These are phyloP conservation scores for Ceratobasidium sp. DNA, from an alignment of 1,284 basidiomycete species.

Conservation along the genomic window DNA sequence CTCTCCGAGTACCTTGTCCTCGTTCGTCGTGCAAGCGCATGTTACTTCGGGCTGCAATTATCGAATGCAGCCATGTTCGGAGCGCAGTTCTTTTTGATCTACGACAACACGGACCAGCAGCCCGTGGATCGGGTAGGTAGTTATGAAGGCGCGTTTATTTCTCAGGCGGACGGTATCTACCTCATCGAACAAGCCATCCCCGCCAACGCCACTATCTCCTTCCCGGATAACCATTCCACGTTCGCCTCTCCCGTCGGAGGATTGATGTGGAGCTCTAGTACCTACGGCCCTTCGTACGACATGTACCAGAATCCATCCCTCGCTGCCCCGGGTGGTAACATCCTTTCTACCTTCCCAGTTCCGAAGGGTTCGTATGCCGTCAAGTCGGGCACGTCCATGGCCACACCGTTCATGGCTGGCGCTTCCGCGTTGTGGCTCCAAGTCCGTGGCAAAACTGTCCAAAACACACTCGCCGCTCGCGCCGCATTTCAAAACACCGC, in stretches of 20 bases:
- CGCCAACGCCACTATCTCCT: neutral
- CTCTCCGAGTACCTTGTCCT: slow-evolving; percentile 64
- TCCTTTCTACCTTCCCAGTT: slow-evolving; percentile 68
- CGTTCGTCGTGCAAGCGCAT: slow-evolving; percentile 64
- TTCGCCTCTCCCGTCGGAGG: slow-evolving; percentile 63
- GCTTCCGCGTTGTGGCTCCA: slow-evolving; percentile 72
- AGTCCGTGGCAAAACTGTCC: slow-evolving; percentile 63
- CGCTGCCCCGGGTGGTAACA: slow-evolving; percentile 72
- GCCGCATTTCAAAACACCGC: slow-evolving; percentile 73
- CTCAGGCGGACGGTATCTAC: slow-evolving; percentile 55
- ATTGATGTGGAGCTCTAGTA: slow-evolving; percentile 67
- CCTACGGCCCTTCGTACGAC: slow-evolving; percentile 72
- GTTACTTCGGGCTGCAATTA: slow-evolving; percentile 64
- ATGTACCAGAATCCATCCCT: slow-evolving; percentile 69
- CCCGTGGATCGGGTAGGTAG: slow-evolving; percentile 24
- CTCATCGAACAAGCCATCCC: slow-evolving; percentile 5
- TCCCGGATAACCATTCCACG: slow-evolving; percentile 9
- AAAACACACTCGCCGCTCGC: slow-evolving; percentile 61
- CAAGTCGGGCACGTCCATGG: slow-evolving; percentile 61
- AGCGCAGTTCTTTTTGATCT: slow-evolving; percentile 63
- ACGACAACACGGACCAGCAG: slow-evolving; percentile 51
- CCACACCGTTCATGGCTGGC: slow-evolving; percentile 72
- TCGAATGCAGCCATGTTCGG: slow-evolving; percentile 66
- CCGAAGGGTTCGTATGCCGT: slow-evolving; percentile 60
- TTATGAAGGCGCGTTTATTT: slow-evolving; percentile 47